Base-by-base conservation (phyloP, 352 stramenopile species). In the Phytophthora quininea region DNA sequence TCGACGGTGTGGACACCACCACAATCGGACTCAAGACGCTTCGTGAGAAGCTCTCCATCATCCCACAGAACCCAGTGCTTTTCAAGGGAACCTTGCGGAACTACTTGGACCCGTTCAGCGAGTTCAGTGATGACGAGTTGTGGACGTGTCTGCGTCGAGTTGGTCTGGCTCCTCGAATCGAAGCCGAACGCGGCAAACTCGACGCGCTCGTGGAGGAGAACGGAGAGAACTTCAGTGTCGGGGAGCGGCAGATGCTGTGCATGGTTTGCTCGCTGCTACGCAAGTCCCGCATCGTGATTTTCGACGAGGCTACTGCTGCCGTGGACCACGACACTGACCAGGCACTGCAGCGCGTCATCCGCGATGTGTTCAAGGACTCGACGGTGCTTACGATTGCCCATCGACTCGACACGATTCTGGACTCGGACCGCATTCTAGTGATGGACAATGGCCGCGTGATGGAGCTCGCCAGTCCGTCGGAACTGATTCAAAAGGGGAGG, bases 351-450 rank as follows among this genome's bases (percentile, higher is more conserved):
- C 48, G 72, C 11, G 74, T 91, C 12, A 97, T 98, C 62, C 82
- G 78, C 19, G 67, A 67, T n/a, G 78, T 79, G 9, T 99, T 99
- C 64, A 69, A 63, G 9, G 59, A 86, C 12, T 98, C 86, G 15
- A 99, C 97, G 0, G 76, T 98, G 46, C 67, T 99, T 1, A 98
- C 95, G 1, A 98, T 99, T 53, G 97, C 97, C 19, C 97, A 99
- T 78, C 88, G 97, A 1, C 66, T 99, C n/a, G 86, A 99, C 61
- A 99, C 97, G 6, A 95, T 99, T 33, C 91, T 99, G 70, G 94
- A 99, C 71, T 75, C 74, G n/a, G 64, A 82, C 37, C 54, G 64
- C 9, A 73, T 80, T 32, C 35, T 80, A 30, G 80, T 93, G 8
- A 87, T 79, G 93, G 90, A 76, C 86, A 98, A 76, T 66, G 80